Conservation (phyloP, 257 asterid species). For the Primulina tabacum region DNA sequence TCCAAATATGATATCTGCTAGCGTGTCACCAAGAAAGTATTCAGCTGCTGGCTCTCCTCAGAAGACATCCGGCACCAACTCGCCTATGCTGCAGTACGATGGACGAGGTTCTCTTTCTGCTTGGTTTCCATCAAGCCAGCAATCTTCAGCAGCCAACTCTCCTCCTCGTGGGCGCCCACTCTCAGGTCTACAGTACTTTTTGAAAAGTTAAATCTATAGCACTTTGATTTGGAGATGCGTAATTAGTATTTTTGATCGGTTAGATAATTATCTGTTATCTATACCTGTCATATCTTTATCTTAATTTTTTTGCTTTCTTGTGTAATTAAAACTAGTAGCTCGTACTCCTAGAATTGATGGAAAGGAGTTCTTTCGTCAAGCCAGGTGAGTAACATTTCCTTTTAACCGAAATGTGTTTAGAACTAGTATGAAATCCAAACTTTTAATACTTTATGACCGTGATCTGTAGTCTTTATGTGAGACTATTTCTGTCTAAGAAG, state of each 20-base stretch:
- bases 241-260: background rate
- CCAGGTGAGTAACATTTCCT: slow-evolving; percentile 50
- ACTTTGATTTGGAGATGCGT: background rate
- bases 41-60: slow-evolving; percentile 74
- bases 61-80: slow-evolving; percentile 58
- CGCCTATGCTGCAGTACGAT: slow-evolving; percentile 45
- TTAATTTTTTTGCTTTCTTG: background rate
- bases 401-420: background rate
- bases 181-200: slow-evolving; percentile 50
- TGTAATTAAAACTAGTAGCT: slow-evolving; percentile 36
- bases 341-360: slow-evolving; percentile 94
- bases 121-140: slow-evolving; percentile 93
- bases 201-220: slow-evolving; percentile 1
- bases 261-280: background rate
- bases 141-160: slow-evolving; percentile 94
- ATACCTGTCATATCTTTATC: background rate
- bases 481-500: too few species aligned
- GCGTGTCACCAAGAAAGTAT: slow-evolving; percentile 76
- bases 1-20: slow-evolving; percentile 64
- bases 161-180: slow-evolving; percentile 74
- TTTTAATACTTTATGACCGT: background rate
- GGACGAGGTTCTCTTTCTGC: slow-evolving; percentile 72
- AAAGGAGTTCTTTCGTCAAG: slow-evolving; percentile 96
- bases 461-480: too few species aligned
- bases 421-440: background rate